Base-by-base conservation (phyloP, 1,139 yeast genomes). In the Yamadazyma mexicana region DNA sequence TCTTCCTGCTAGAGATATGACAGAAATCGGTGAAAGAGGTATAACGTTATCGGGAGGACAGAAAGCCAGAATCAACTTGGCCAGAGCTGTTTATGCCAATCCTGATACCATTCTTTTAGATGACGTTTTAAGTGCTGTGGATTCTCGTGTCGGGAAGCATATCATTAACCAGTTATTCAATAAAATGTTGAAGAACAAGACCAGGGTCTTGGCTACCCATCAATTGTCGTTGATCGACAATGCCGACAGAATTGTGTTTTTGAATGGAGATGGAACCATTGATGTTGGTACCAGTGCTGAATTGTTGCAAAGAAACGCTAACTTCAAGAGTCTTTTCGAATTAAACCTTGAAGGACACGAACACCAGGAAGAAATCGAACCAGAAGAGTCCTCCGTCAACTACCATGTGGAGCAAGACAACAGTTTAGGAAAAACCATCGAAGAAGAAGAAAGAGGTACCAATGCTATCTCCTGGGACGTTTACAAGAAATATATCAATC, bases 41-140 rank as follows among this genome's bases (percentile, higher is more conserved):
- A 67, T 73, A 34, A 72, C 76, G 0, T 57, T 73, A 20, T 69
- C 76, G 6, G 78, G 77, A 16, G 78, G 77, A 17, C 78, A 73
- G 47, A 73, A 72, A 49, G 76, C 77, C 1, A 56, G 77, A 47
- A 66, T 73, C 37, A 70, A 66, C 44, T 58, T 72, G 39, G 77
- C 77, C 2, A 57, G 78, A 49, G 67, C 76, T 9, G 73, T 71
- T 8, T 73, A 72, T 46, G 62, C 68, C 14, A 55, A 61, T 37
- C 58, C 55, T 30, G 75, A 70, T 39, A 67, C 72, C 23, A 56
- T 72, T 7, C 48, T 73, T 32, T 44, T 73, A 52, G 77, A 73
- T 47, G 77, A 73, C 49, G 76, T 72, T 16, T 59, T 72, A 44
- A 62, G 71, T 55, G 78, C 78, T 1, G 78, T 73, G 33, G 78